These are phyloP conservation scores for Capsicum chinense DNA, from an alignment of 257 asterid genomes.

Conservation along the genomic window DNA sequence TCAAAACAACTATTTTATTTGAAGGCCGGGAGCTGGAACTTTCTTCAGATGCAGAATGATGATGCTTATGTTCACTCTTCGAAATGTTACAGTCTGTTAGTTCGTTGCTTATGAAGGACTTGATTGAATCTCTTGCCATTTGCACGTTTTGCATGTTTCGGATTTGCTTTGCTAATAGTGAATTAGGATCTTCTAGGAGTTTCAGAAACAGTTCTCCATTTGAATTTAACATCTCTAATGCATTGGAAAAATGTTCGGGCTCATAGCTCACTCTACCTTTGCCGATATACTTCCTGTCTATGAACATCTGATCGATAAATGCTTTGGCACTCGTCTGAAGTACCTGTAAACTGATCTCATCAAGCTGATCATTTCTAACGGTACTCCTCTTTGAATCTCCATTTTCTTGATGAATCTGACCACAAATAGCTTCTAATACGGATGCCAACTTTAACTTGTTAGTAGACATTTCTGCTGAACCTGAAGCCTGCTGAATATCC, in stretches of 20 bases:
- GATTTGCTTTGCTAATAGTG: slow-evolving; percentile 35
- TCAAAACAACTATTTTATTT: slow-evolving; percentile 57
- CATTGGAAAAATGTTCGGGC: slow-evolving; percentile 57
- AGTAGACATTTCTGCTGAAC: slow-evolving; percentile 43
- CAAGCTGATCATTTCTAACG: slow-evolving; percentile 33
- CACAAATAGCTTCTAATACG: slow-evolving; percentile 47
- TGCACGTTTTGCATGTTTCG: slow-evolving; percentile 33
- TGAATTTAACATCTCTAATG: slow-evolving; percentile 56
- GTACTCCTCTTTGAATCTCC: slow-evolving; percentile 32
- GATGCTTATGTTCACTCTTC: slow-evolving; percentile 25
- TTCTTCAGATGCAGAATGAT: slow-evolving; percentile 34
- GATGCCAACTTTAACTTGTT: slow-evolving; percentile 48
- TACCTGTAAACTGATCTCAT: slow-evolving; percentile 45
- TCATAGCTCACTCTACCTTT: slow-evolving; percentile 38
- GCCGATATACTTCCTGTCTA: slow-evolving; percentile 40
- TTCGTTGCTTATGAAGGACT: slow-evolving; percentile 24
- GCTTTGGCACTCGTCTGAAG: slow-evolving; percentile 64
- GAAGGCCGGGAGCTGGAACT: slow-evolving; percentile 37
- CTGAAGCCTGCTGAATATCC: slow-evolving; percentile 36
- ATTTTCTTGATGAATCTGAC: slow-evolving; percentile 46
- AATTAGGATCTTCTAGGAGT: slow-evolving; percentile 50
- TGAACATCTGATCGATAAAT: slow-evolving; percentile 57
- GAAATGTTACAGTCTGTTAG: slow-evolving; percentile 31
- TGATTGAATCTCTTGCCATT: slow-evolving; percentile 31
- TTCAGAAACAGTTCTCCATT: slow-evolving; percentile 52